Evolutionary conservation across 2,329 filamentous ascomycete genomes (phyloP).

Genomic region (Amauroascus niger): DNA sequence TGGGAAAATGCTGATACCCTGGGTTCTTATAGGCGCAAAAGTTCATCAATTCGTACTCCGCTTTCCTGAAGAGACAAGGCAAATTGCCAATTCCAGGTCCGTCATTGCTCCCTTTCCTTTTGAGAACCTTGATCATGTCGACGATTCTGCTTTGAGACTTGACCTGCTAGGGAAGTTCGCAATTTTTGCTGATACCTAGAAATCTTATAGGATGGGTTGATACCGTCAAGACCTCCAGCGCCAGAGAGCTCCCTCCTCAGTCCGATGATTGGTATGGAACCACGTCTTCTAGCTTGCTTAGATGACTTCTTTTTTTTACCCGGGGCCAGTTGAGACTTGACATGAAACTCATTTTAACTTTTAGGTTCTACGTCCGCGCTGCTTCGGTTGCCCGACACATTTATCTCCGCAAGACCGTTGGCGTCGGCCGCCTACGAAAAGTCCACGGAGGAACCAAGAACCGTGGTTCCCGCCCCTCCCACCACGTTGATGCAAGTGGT

Average conservation of each 20-base stretch:
- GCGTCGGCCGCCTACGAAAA: constrained; percentile 95
- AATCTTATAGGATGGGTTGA: constrained; percentile 76
- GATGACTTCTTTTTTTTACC: background rate
- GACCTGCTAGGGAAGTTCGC: background rate
- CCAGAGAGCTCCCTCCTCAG: constrained; percentile 96
- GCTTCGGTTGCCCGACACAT: constrained; percentile 94
- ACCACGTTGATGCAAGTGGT: constrained; percentile 93
- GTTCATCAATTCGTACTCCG: constrained; percentile 59
- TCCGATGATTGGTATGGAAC: constrained; percentile 85
- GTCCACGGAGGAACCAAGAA: constrained; percentile 95
- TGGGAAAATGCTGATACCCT: constrained; percentile 10
- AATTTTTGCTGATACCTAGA: background rate
- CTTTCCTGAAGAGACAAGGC: constrained; percentile 62
- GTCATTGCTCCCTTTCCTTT: constrained; percentile 28
- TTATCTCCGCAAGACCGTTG: constrained; percentile 98
- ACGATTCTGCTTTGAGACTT: background rate
- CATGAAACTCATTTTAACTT: constrained; percentile 6
- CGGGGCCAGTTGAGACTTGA: background rate
- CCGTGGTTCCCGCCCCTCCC: constrained; percentile 79
- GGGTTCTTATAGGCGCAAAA: constrained; percentile 47
- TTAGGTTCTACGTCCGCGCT: constrained; percentile 67
- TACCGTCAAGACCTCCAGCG: constrained; percentile 94
- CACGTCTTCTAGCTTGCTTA: background rate
- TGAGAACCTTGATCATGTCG: background rate
- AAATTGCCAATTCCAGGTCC: constrained; percentile 60